Base-by-base conservation (phyloP, 176 grass and related monocot genomes). In the Areca catechu region DNA sequence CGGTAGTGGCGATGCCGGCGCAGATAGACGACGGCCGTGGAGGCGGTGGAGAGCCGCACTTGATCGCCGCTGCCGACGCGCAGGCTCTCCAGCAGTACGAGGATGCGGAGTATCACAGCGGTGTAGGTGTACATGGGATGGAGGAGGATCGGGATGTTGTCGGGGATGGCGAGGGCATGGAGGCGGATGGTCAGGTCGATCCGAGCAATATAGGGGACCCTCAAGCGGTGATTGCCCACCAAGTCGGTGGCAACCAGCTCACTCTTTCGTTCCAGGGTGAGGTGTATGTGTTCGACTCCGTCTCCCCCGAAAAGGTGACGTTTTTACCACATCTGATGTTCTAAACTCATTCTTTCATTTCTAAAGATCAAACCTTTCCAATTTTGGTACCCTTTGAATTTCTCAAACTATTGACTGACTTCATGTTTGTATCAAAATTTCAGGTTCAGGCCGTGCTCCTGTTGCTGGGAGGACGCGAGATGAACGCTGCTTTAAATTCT, bases 371-470 rank as follows among this genome's bases (percentile, higher is more conserved):
- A 43, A 43, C 10, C 34, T 43, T 43, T 43, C 9, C 34, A 43
- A 37, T 37, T 37, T 37, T 7, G 34, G 34, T 37, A 37, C 34
- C 34, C 1, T 43, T 43, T 43, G 7, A 12, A 43, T 43, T 1
- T 43, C 34, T 10, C 34, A 43, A 43, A 43, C 34, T 12, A 43
- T 43, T 43, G 2, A 43, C 9, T 12, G 34, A 43, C 34, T 43
- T 43, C 9, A 7, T 43, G 30, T 34, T 34, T 1, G 30, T 6
- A 43, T 43, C 34, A 43, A 43, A 43, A 43, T 43, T 43, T n/a
- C 69, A 98, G 93, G 93, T 98, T 43, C 93, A 98, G 82, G 93
- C 93, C 12, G 93, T 92, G 7, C 93, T 98, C 20, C 70, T 98
- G 59, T 75, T 98, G 48, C 81, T 98, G 49, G 93, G 93, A 60